Base-by-base conservation (phyloP, 305 asterid genomes). In the Rubia peregrina region DNA sequence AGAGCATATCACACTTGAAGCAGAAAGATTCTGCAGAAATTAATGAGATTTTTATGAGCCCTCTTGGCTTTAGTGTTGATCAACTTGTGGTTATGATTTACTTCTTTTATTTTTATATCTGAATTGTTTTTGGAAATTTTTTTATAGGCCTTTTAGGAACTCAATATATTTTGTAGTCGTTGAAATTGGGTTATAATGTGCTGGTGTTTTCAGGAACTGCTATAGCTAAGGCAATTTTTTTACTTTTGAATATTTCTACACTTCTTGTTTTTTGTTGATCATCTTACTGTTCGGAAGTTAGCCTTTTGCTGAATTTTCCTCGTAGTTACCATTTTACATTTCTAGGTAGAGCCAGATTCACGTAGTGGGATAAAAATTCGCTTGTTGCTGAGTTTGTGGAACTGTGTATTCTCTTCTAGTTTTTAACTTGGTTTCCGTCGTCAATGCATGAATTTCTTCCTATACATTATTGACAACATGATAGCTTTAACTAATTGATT, bases 61-160 rank as follows among this genome's bases (percentile, higher is more conserved):
- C 95, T 41, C 85, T 93, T 64, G 96, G 98, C 3, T 93, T 93
- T 80, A 93, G 90, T 80, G 89, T 91, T 74, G 98, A 93, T 85
- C 98, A 93, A 82, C 82, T 93, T 72, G 91, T 93, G 98, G 98
- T 89, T 24, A 48, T 73, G 51, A 38, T 38, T 46, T 56, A 56
- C 71, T 48, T 36, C 42, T n/a, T 10, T 17, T 17, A 40, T 19
- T 38, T 65, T 5, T 48, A 56, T n/a, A n/a, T n/a, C n/a, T 12
- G 30, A 24, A 42, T 26, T 33, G 16, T 42, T 64, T 55, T 13
- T 10, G 46, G 44, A 64, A 44, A 26, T 7, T 30, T 38, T 46
- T 21, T 73, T 75, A 33, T 61, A n/a, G 72, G 70, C 59, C 83
- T 75, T 49, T n/a, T 80, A 94, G 97, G 98, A 94, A 74, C 81